Percentiles rank a stretch among this genome's conserved stretches.
Conservation (phyloP, 2,329 filamentous ascomycete species). For the Pestalotiopsis fici region DNA sequence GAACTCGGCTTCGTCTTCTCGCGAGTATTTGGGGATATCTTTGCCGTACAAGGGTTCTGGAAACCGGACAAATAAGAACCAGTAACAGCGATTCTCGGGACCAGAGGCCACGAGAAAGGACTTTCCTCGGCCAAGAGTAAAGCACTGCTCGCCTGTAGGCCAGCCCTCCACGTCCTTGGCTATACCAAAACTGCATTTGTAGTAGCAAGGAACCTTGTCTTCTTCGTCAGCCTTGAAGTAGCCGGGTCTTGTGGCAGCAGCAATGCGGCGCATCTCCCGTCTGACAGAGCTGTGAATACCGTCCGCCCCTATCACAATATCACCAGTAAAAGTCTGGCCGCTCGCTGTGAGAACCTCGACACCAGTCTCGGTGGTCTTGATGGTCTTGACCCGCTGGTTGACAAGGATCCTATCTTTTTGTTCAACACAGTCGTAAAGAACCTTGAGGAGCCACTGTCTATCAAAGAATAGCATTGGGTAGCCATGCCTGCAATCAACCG, state of each 20-base stretch:
- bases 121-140: constrained; percentile 19
- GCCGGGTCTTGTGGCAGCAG: constrained; percentile 19
- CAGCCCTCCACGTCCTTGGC: constrained; percentile 26
- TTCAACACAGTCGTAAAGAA: constrained; percentile 32
- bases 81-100: constrained; percentile 31
- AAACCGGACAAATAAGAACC: constrained; percentile 35
- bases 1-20: constrained; percentile 31
- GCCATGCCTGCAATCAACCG: constrained; percentile 20
- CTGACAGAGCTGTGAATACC: constrained; percentile 40
- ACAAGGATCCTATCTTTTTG: constrained; percentile 33
- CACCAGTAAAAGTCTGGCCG: constrained; percentile 29
- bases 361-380: constrained; percentile 22
- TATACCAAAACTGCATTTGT: constrained; percentile 40
- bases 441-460: constrained; percentile 32
- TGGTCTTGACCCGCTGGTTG: constrained; percentile 25
- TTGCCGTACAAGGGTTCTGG: constrained; percentile 26
- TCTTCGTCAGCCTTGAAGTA: constrained; percentile 22
- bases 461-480: constrained; percentile 37
- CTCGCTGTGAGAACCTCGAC: constrained; percentile 31
- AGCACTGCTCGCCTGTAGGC: constrained; percentile 17
- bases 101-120: constrained; percentile 23
- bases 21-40: constrained; percentile 33
- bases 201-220: constrained; percentile 23
- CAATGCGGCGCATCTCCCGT: constrained; percentile 19
- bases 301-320: constrained; percentile 40